Percentiles rank a stretch among this genome's conserved stretches.
Conservation (phyloP, 352 stramenopile species). For the Phytophthora chlamydospora region DNA sequence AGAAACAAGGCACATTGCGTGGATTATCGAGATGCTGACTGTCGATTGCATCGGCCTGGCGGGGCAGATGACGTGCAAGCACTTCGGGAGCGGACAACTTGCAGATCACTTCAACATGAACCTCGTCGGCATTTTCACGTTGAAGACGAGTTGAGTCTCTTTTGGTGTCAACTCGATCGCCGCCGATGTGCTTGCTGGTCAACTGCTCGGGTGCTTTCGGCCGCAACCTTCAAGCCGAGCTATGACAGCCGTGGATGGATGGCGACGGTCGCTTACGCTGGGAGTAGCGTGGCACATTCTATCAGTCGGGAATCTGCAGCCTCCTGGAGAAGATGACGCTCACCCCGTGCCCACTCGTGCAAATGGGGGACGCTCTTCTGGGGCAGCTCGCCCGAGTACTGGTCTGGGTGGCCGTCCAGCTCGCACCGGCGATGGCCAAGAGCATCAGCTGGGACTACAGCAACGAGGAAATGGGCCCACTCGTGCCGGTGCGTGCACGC, state of each 20-base stretch:
- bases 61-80: slow-evolving; percentile 16
- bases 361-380: slow-evolving; percentile 19
- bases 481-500: slow-evolving; percentile 11
- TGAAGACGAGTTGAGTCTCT: slow-evolving; percentile 4
- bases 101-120: slow-evolving; percentile 16
- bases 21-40: slow-evolving; percentile 16
- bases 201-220: no score
- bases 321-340: slow-evolving; percentile 3
- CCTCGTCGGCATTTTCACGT: slow-evolving; percentile 14
- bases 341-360: slow-evolving; percentile 5
- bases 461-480: slow-evolving; percentile 19
- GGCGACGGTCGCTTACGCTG: background rate
- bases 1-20: slow-evolving; percentile 13
- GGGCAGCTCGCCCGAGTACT: slow-evolving; percentile 18
- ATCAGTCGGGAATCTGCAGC: slow-evolving; percentile 17
- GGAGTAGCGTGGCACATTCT: background rate
- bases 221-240: background rate
- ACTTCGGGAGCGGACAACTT: background rate
- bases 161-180: background rate
- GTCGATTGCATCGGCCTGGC: slow-evolving; percentile 14
- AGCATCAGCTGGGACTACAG: slow-evolving; percentile 29
- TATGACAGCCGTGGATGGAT: slow-evolving; percentile 2
- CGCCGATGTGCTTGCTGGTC: background rate
- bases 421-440: slow-evolving; percentile 17
- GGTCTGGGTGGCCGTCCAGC: slow-evolving; percentile 1